A percentile compares a stretch with the other conserved stretches of the same genome.
These are phyloP conservation scores for Lasiodiplodia sp. DNA, from an alignment of 2,329 filamentous ascomycete species.

Conservation along the genomic window DNA sequence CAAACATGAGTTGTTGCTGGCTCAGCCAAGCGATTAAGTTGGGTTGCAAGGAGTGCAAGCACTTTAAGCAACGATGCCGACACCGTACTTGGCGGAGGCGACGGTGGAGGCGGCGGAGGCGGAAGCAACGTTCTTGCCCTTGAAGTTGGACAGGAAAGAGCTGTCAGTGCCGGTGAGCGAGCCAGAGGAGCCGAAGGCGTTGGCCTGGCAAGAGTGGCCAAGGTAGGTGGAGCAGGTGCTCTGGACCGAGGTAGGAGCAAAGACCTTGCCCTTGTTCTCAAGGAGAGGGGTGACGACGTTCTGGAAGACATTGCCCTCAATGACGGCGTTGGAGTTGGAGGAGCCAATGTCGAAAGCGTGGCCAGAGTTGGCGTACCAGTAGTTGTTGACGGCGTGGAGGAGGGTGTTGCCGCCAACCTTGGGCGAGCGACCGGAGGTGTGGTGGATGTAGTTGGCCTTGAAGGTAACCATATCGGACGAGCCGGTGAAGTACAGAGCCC, in stretches of 20 bases:
- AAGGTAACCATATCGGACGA: constrained; percentile 64
- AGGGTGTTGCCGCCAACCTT: constrained; percentile 64
- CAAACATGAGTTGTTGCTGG: neutral
- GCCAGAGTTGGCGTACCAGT: constrained; percentile 62
- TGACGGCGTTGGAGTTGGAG: constrained; percentile 53
- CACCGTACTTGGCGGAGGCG: constrained; percentile 53
- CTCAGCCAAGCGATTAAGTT: neutral
- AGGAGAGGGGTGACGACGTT: constrained; percentile 56
- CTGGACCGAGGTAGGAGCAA: constrained; percentile 47
- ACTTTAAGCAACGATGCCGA: constrained; percentile 45
- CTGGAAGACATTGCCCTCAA: constrained; percentile 67
- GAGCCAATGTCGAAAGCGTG: constrained; percentile 63
- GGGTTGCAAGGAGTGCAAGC: neutral
- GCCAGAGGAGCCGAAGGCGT: constrained; percentile 47
- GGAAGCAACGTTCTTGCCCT: constrained; percentile 60
- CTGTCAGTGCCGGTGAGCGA: constrained; percentile 49
- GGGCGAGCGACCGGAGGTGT: constrained; percentile 63
- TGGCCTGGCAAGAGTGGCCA: constrained; percentile 60
- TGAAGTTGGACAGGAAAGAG: constrained; percentile 59
- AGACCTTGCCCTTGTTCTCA: constrained; percentile 52
- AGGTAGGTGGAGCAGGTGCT: constrained; percentile 54
- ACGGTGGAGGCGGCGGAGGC: constrained; percentile 49
- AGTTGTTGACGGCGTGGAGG: constrained; percentile 69
- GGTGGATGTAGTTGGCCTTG: constrained; percentile 68
- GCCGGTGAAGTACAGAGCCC: constrained; percentile 63